These are phyloP conservation scores for Aspergillus sergii DNA, from an alignment of 2,329 filamentous ascomycete genomes.

Conservation along the genomic window DNA sequence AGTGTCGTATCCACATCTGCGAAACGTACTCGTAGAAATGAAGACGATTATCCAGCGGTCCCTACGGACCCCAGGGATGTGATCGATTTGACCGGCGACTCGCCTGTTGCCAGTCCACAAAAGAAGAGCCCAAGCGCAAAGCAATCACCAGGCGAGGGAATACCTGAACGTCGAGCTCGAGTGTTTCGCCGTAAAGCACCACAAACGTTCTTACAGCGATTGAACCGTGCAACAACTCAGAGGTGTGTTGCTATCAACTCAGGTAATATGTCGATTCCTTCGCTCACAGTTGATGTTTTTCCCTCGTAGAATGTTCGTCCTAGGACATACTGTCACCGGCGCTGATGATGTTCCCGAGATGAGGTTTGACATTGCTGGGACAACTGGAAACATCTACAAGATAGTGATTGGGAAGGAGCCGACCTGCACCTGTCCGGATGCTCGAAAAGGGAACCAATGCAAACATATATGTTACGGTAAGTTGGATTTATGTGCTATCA, in stretches of 20 bases:
- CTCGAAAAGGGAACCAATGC: conserved; percentile 60
- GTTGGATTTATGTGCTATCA: conserved; percentile 13
- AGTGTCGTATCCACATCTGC: neutral
- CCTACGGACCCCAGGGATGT: conserved; percentile 9
- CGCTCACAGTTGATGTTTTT: conserved; percentile 6
- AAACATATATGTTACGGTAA: conserved; percentile 64
- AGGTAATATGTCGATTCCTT: neutral
- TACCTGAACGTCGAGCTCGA: conserved; percentile 43
- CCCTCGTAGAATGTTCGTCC: conserved; percentile 55
- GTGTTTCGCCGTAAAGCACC: conserved; percentile 49
- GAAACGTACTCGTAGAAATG: conserved; percentile 6
- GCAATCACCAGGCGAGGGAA: conserved; percentile 18
- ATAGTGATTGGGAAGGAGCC: conserved; percentile 57
- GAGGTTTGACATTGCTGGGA: conserved; percentile 59
- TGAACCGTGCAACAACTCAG: conserved; percentile 53
- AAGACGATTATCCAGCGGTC: neutral
- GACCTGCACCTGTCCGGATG: conserved; percentile 59
- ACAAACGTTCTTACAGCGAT: conserved; percentile 48
- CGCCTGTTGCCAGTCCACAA: conserved; percentile 5
- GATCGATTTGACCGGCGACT: conserved; percentile 21
- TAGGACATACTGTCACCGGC: conserved; percentile 52
- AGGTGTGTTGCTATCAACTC: conserved; percentile 30
- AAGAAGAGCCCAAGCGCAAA: conserved; percentile 17
- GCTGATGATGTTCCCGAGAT: conserved; percentile 52
- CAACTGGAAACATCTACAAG: conserved; percentile 65